Evolutionary conservation across 768 basidiomycete genomes (phyloP).

Genomic region (Mrakia hoshinonis): DNA sequence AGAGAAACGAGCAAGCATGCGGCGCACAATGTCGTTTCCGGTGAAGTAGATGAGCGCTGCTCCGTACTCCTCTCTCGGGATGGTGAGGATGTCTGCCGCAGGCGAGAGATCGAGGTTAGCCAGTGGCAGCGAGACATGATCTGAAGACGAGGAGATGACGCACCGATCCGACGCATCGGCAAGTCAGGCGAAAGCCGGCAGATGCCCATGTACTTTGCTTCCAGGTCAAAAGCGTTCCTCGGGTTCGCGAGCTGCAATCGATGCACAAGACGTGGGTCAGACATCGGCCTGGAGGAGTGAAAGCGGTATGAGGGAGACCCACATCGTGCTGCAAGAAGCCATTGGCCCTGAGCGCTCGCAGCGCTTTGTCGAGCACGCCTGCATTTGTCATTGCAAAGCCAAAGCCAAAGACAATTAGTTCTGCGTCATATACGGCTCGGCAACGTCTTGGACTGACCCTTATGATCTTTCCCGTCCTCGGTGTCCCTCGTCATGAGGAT

Average conservation of each 20-base stretch:
- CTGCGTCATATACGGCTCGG: not conserved
- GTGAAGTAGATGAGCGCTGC: conserved; percentile 90
- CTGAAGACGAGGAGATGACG: conserved; percentile 22
- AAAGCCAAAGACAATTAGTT: not conserved
- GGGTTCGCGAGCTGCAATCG: conserved; percentile 65
- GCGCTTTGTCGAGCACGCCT: conserved; percentile 58
- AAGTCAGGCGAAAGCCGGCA: conserved; percentile 50
- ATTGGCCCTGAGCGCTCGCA: conserved; percentile 50
- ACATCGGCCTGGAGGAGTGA: no score
- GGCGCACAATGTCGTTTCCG: conserved; percentile 72
- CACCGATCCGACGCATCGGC: conserved; percentile 60
- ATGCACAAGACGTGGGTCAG: no score
- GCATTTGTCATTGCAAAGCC: not conserved
- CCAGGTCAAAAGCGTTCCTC: conserved; percentile 57
- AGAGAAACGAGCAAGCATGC: conserved; percentile 9
- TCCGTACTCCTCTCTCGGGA: conserved; percentile 36
- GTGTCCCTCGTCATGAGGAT: conserved; percentile 70
- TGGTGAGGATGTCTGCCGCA: not conserved
- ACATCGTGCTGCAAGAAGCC: conserved; percentile 66
- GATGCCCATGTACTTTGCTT: conserved; percentile 68
- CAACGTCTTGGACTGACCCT: conserved; percentile 45
- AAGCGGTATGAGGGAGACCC: conserved; percentile 15
- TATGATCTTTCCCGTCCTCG: conserved; percentile 64
- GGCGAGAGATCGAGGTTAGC: conserved; percentile 8
- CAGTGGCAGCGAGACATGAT: conserved; percentile 27